A percentile compares a stretch with the other conserved stretches of the same genome.
Conservation (phyloP, 2,329 filamentous ascomycete genomes). For the Zasmidium cellare region DNA sequence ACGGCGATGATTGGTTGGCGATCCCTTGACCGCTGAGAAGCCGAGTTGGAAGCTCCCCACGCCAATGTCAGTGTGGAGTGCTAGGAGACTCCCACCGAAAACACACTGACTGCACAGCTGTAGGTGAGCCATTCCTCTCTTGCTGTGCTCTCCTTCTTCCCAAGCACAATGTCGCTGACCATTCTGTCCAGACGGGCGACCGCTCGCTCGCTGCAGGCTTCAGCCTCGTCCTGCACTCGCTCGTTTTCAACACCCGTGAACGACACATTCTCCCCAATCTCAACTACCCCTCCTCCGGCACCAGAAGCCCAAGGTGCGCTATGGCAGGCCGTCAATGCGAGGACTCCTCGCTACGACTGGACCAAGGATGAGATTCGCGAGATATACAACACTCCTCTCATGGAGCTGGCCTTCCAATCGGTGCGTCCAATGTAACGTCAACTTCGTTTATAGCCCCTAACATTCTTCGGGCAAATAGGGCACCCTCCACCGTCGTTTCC, state of each 20-base stretch:
- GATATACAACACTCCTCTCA: constrained; percentile 78
- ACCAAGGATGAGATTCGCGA: constrained; percentile 76
- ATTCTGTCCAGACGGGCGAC: constrained; percentile 24
- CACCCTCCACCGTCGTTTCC: constrained; percentile 78
- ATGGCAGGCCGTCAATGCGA: constrained; percentile 59
- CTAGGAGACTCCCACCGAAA: neutral
- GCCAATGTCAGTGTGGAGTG: neutral
- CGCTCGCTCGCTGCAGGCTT: constrained; percentile 20
- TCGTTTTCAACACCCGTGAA: constrained; percentile 38
- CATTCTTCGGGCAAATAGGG: constrained; percentile 51
- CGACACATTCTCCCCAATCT: constrained; percentile 33
- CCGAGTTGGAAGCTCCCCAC: neutral
- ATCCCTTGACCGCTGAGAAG: constrained; percentile 1
- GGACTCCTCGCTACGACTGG: constrained; percentile 70
- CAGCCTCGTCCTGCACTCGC: constrained; percentile 14
- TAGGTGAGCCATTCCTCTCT: neutral
- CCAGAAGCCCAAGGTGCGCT: constrained; percentile 35
- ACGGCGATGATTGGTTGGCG: neutral
- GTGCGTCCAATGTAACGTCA: constrained; percentile 21
- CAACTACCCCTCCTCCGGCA: constrained; percentile 25
- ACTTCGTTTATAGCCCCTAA: neutral
- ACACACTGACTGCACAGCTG: neutral
- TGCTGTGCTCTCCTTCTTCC: neutral
- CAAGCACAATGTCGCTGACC: constrained; percentile 26
- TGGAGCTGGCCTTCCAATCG: constrained; percentile 59